Base-by-base conservation (phyloP, 2,329 filamentous ascomycete species). In the Shiraia bambusicola region DNA sequence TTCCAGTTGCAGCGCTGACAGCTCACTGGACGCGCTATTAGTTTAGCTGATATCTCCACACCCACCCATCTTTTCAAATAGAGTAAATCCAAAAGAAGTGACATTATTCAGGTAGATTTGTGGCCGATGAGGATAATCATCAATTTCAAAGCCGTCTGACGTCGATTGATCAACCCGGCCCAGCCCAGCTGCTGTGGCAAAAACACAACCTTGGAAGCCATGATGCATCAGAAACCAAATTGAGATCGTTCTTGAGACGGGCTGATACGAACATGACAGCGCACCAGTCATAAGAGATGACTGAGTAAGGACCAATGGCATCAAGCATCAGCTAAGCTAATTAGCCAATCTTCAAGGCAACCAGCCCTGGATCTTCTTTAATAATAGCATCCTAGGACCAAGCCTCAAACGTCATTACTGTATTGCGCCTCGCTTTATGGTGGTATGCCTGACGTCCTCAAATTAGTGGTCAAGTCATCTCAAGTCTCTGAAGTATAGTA, bases 331-430 rank as follows among this genome's bases (percentile, higher is more conserved):
- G 19, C 19, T 13, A n/a, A n/a, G n/a, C n/a, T n/a, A n/a, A n/a
- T n/a, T n/a, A 42, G 16, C 28, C 30, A 37, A 39, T 46, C 38
- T 41, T 38, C 32, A 45, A 52, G 49, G 49, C 49, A 37, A 45
- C 43, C 49, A 47, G 30, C 43, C 13, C 37, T 28, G 2, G 27
- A 40, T 9, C 15, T 25, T 28, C 35, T 25, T 28, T 33, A 24
- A 26, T 6, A 15, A 13, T 37, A 3, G 34, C 32, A 29, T 22
- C 32, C n/a, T n/a, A n/a, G n/a, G n/a, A n/a, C n/a, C 40, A 40
- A 28, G 35, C 41, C 31, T 32, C 35, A 28, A 32, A 16, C 27
- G 19, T 35, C 28, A 19, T 26, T 32, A 27, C 27, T 36, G 27
- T 17, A 14, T 40, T 36, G 25, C 33, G 16, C 33, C 30, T 24